Conservation (phyloP, 2,329 filamentous ascomycete species). For the Mariannaea sp. region DNA sequence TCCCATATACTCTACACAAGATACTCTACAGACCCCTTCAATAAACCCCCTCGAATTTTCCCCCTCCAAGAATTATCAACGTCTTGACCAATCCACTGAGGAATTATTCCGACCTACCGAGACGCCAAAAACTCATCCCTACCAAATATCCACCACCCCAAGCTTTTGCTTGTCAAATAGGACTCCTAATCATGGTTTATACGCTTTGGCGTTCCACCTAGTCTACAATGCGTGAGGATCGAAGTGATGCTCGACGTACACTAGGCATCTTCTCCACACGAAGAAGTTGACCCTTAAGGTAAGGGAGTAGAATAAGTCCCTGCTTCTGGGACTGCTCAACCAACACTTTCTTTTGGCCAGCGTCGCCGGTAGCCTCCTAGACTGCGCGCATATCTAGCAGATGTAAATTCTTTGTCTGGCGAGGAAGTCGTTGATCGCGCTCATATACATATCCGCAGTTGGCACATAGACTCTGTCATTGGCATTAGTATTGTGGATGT, state of each 20-base stretch:
- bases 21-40: slow-evolving; percentile 25
- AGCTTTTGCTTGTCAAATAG: slow-evolving; percentile 38
- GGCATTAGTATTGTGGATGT: slow-evolving; percentile 26
- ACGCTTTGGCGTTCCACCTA: slow-evolving; percentile 19
- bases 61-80: slow-evolving; percentile 30
- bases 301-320: slow-evolving; percentile 14
- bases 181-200: slow-evolving; percentile 31
- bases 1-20: slow-evolving; percentile 24
- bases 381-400: slow-evolving; percentile 41
- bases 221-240: slow-evolving; percentile 9
- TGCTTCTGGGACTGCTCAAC: slow-evolving; percentile 8
- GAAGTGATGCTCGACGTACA: slow-evolving; percentile 6
- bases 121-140: slow-evolving; percentile 36
- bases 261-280: not conserved
- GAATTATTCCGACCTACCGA: slow-evolving; percentile 34
- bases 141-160: slow-evolving; percentile 31
- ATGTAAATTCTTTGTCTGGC: slow-evolving; percentile 50
- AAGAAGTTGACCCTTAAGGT: slow-evolving; percentile 11
- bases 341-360: slow-evolving; percentile 23
- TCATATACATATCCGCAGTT: slow-evolving; percentile 92
- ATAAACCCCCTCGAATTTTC: slow-evolving; percentile 2
- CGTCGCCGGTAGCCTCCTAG: slow-evolving; percentile 36
- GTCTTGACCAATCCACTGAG: slow-evolving; percentile 33
- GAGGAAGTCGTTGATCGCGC: slow-evolving; percentile 79
- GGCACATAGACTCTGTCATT: slow-evolving; percentile 77